These are phyloP conservation scores for Tuber indicum DNA, from an alignment of 495 filamentous ascomycete species.

Conservation along the genomic window DNA sequence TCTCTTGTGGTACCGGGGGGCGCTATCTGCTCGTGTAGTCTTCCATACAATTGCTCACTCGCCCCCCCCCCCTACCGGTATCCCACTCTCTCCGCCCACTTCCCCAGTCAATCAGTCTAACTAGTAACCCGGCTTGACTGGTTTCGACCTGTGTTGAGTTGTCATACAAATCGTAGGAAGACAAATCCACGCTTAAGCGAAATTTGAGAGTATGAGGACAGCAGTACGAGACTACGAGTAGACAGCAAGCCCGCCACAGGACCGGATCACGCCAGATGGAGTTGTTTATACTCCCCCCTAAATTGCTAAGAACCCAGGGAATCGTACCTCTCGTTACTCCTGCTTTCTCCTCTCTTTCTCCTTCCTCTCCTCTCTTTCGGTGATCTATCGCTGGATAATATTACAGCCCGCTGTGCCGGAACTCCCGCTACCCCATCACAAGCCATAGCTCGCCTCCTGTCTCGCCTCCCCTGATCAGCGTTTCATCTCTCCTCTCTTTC, in stretches of 20 bases:
- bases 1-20: neutral
- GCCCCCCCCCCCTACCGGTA: neutral
- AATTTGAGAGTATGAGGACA: neutral
- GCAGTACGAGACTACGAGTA: neutral
- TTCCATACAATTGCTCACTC: neutral
- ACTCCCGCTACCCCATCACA: neutral
- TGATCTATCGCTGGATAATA: neutral
- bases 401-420: neutral
- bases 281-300: neutral
- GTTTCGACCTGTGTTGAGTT: neutral
- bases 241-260: neutral
- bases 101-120: neutral
- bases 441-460: conserved; percentile 3
- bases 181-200: neutral
- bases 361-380: neutral
- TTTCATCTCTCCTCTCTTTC: neutral
- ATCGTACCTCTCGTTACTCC: neutral
- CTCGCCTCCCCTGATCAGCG: neutral
- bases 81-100: neutral
- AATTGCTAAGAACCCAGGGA: neutral
- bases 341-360: neutral
- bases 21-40: neutral
- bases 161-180: neutral
- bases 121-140: neutral
- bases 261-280: neutral